Conservation (phyloP, 148 eudicot genomes). For the Cornus florida region DNA sequence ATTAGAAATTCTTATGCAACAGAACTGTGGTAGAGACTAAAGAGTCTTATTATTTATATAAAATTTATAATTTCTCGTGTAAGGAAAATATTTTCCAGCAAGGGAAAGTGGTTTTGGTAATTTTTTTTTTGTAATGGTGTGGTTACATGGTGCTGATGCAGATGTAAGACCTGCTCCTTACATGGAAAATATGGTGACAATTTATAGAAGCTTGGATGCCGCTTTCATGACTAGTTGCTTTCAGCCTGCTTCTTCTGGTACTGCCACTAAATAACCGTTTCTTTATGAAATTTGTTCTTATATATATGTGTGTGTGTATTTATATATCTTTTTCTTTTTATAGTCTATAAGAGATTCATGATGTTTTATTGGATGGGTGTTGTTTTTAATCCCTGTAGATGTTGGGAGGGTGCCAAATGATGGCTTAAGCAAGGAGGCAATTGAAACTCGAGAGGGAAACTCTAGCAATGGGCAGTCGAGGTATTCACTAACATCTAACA, state of each 20-base stretch:
- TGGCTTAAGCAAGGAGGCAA: slow-evolving; percentile 17
- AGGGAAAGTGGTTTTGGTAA: not conserved
- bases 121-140: not conserved
- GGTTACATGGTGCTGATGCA: slow-evolving; percentile 32
- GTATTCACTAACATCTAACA: slow-evolving; percentile 11
- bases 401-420: slow-evolving; percentile 20
- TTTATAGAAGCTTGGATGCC: slow-evolving; percentile 65
- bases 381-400: slow-evolving; percentile 20
- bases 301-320: not conserved
- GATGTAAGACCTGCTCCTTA: slow-evolving; percentile 70
- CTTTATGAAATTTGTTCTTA: not conserved
- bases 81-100: not conserved
- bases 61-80: not conserved
- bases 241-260: slow-evolving; percentile 42
- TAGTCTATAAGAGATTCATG: not conserved
- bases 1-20: not conserved
- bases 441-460: slow-evolving; percentile 31
- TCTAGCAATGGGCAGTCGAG: slow-evolving; percentile 25
- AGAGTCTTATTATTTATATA: not conserved
- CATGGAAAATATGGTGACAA: slow-evolving; percentile 62
- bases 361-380: not conserved
- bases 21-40: not conserved
- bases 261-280: not conserved
- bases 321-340: not conserved
- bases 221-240: slow-evolving; percentile 46